These are phyloP conservation scores for Pythium scleroteichum DNA, from an alignment of 352 stramenopile genomes.

Conservation along the genomic window DNA sequence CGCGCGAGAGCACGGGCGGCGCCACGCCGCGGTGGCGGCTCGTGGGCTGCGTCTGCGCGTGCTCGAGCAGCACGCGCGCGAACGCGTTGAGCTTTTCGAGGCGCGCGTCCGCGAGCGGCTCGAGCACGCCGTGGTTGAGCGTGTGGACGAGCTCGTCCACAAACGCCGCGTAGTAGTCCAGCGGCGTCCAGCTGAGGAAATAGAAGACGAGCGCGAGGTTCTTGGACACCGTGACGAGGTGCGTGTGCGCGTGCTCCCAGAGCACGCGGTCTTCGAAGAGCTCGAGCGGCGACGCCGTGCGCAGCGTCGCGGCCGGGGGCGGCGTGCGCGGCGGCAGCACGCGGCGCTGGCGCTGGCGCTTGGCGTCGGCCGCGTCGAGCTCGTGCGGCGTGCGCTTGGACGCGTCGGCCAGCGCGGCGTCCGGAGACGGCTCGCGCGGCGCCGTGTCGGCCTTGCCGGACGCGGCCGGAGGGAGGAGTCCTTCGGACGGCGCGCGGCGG, in stretches of 20 bases:
- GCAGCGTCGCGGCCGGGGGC: not conserved
- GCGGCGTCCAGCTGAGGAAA: constrained; percentile 51
- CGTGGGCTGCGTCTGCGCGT: constrained; percentile 26
- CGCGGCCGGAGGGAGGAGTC: not conserved
- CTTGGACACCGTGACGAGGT: constrained; percentile 47
- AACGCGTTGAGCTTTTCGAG: constrained; percentile 49
- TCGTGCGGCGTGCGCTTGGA: constrained; percentile 1
- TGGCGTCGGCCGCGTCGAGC: constrained; percentile 4
- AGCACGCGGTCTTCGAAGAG: constrained; percentile 51
- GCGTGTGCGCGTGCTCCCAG: constrained; percentile 50
- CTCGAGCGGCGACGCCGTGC: constrained; percentile 20
- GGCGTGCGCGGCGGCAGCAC: no score
- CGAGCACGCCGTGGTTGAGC: constrained; percentile 40
- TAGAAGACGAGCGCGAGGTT: constrained; percentile 58
- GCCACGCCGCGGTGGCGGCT: constrained; percentile 6
- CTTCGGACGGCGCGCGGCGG: constrained; percentile 46
- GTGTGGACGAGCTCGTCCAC: constrained; percentile 51
- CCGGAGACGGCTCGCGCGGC: constrained; percentile 19
- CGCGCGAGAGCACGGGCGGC: constrained; percentile 18
- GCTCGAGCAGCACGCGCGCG: constrained; percentile 40
- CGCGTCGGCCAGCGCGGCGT: not conserved
- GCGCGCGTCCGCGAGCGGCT: constrained; percentile 19
- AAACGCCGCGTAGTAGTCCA: constrained; percentile 44
- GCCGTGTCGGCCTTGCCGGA: constrained; percentile 17
- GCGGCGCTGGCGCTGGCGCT: constrained; percentile 5